These are phyloP conservation scores for Mycogone perniciosa DNA, from an alignment of 2,329 filamentous ascomycete genomes.

Conservation along the genomic window DNA sequence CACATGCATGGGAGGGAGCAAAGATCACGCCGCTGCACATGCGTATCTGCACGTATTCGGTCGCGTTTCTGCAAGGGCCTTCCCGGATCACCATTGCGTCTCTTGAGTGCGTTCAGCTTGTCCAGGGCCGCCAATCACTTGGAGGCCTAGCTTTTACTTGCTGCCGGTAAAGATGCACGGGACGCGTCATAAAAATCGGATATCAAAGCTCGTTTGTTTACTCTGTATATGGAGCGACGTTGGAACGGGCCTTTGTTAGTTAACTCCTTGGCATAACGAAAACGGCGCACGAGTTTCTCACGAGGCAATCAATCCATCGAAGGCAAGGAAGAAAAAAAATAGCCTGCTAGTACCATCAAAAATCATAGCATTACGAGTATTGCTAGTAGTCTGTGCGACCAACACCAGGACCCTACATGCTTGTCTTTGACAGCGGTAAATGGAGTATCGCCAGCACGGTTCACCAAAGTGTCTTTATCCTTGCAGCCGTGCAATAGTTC, in stretches of 20 bases:
- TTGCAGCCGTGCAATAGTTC: neutral
- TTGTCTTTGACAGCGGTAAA: neutral
- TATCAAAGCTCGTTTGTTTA: too few relatives aligned
- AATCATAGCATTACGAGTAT: too few relatives aligned
- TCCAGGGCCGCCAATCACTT: neutral
- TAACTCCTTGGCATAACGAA: too few relatives aligned
- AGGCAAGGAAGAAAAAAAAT: too few relatives aligned
- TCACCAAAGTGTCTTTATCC: neutral
- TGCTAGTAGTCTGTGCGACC: too few relatives aligned
- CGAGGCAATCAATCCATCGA: too few relatives aligned
- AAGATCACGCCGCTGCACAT: neutral
- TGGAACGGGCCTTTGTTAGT: too few relatives aligned
- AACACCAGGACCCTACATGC: too few relatives aligned
- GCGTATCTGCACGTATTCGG: neutral
- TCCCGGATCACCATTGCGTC: neutral
- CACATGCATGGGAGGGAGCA: neutral
- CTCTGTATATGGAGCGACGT: too few relatives aligned
- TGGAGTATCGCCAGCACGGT: neutral
- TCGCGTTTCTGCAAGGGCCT: neutral
- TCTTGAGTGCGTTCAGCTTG: neutral
- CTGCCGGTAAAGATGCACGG: neutral
- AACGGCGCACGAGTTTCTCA: too few relatives aligned
- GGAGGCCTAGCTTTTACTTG: neutral
- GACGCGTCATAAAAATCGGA: neutral
- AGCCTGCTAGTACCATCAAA: too few relatives aligned